Evolutionary conservation across 1,284 basidiomycete genomes (phyloP).

Genomic region (Spongiforma sp.): DNA sequence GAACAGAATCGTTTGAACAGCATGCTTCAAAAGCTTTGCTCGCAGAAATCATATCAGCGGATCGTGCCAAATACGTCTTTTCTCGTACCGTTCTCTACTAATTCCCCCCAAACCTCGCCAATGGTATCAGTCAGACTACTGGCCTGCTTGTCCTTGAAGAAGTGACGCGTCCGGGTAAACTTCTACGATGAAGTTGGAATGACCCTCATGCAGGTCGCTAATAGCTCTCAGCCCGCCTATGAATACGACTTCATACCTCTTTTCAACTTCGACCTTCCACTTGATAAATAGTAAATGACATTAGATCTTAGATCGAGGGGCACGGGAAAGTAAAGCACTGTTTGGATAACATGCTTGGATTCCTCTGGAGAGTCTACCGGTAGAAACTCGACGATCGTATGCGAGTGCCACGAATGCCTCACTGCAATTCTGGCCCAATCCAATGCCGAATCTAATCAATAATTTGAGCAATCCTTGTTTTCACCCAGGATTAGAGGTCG

Average conservation of each 20-base stretch:
- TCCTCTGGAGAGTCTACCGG: slow-evolving; percentile 21
- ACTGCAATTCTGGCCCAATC: slow-evolving; percentile 27
- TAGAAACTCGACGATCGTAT: slow-evolving; percentile 36
- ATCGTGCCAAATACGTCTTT: too few species aligned
- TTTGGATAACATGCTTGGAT: slow-evolving; percentile 22
- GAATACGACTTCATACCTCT: slow-evolving; percentile 26
- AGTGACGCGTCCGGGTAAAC: too few species aligned
- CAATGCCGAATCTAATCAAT: slow-evolving; percentile 20
- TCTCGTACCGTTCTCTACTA: too few species aligned
- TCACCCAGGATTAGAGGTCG: background rate
- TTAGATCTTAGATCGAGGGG: slow-evolving; percentile 7
- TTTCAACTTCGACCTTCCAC: slow-evolving; percentile 21
- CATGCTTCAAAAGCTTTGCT: too few species aligned
- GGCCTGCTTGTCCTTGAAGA: too few species aligned
- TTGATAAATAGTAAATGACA: background rate
- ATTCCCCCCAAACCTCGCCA: too few species aligned
- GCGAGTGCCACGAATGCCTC: slow-evolving; percentile 29
- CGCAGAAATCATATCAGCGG: too few species aligned
- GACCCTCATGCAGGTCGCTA: too few species aligned
- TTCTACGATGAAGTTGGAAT: too few species aligned
- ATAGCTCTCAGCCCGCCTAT: too few species aligned
- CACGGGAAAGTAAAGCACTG: slow-evolving; percentile 12
- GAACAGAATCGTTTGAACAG: too few species aligned
- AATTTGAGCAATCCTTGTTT: background rate
- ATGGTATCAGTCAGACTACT: too few species aligned